Base-by-base conservation (phyloP, 805 yeast species). In the Candida arabinofermentans region DNA sequence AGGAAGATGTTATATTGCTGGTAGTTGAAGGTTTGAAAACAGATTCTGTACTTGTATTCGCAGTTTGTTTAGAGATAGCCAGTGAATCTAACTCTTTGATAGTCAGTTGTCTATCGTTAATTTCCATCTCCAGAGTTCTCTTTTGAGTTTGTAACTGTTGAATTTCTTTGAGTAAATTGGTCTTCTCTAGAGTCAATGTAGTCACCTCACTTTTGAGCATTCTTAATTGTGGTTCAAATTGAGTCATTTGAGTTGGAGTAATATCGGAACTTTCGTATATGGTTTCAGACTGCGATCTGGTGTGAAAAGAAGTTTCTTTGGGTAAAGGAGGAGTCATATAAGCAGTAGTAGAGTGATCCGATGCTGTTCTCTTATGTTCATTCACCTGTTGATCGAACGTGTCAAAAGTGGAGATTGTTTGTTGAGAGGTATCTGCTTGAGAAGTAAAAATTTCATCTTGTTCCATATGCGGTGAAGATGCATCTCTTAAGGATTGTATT, bases 311-410 rank as follows among this genome's bases (percentile, higher is more conserved):
- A 8, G 57, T 47, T 8, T 54, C 41, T 14, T 46, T 42, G 3
- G 77, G 74, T 26, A 74, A 50, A 14, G 75, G 74, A 1, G 79
- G 75, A 0, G 79, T 69, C 2, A 66, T 62, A 43, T 59, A 69
- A 9, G 67, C 64, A 12, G 61, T 59, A 16, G 45, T 43, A 4
- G 63, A 54, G 27, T 60, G 65, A 27, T 61, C 65, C 3, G 66
- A 62, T 6, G 41, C 38, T 1, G 58, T 46, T 36, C 62, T 50
- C 4, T 26, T 38, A 43, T 57, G 64, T n/a, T 44, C 8, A 23
- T 23, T 13, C 12, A 27, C 22, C 4, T 19, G 9, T 5, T 21
- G 24, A 13, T 30, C 32, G 7, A 19, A 29, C 18, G 10, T 29
- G n/a, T n/a, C n/a, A n/a, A n/a, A n/a, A n/a, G n/a, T n/a, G n/a